Evolutionary conservation across 805 yeast genomes (phyloP), one percentile per base, ranked within the genome.

Genomic region (Cyberlindnera nakhonratchasimensis): DNA sequence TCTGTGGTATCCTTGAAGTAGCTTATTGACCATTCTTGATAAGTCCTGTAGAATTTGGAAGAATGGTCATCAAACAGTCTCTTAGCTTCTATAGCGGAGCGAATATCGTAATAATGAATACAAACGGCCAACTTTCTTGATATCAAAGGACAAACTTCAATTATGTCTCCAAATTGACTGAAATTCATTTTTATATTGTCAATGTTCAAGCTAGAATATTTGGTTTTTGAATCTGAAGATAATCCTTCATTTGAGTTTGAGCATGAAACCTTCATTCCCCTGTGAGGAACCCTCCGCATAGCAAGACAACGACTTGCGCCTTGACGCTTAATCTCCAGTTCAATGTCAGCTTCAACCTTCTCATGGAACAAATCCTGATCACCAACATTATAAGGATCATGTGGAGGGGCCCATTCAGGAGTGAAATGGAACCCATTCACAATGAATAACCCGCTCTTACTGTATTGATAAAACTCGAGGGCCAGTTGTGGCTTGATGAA

Each of bases 1-100:
- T 83, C 89, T 6, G 86, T 70, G 2, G 76, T 74, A 58, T 86
- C 95, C 33, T 71, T 72, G 0, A 83, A 86, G 50, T 76, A 86
- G 78, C 80, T 74, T 2, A 81, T 62, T 7, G 69, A 61, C 93
- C 93, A 86, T 5, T 67, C 74, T 10, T 58, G 59, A 52, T 80
- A 85, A 50, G 72, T 77, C 5, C 50, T 50, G 40, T 65, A 55
- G 51, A 81, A 51, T 3, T 30, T 41, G 1, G 75, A 60, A 8
- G 47, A 48, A 16, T 58, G 53, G 23, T 59, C 48, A 19, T 66
- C 70, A 46, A 72, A 70, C 28, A 66, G 70, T 24, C 62, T 61
- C 59, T 79, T 81, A 3, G 83, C 87, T 6, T 58, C 54, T 19
- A 85, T 73, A 0, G 93, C 86, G 13, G 79, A 66, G 26, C 72